phyloP scores from a whole-genome alignment of 306 rosid species.

The Fagus crenata region DNA sequence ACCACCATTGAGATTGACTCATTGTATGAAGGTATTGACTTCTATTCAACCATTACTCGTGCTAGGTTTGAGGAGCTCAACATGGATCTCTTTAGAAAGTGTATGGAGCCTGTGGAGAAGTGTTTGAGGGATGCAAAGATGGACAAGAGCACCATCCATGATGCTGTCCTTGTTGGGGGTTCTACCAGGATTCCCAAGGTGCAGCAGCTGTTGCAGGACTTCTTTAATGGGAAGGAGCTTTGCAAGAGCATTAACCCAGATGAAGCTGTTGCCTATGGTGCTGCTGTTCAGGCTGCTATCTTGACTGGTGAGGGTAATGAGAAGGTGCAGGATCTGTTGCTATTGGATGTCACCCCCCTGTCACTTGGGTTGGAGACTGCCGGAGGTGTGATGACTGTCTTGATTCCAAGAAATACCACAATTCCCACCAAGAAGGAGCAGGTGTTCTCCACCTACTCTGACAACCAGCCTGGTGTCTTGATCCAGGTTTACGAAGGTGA shows the following conservation, averaged over 20 bases:
- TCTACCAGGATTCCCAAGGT: constrained; percentile 81
- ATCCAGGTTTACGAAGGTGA: constrained; percentile 83
- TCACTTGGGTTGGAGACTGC: constrained; percentile 70
- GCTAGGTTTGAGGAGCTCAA: constrained; percentile 80
- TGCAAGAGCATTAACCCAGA: constrained; percentile 78
- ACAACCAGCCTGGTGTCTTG: constrained; percentile 74
- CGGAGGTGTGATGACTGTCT: constrained; percentile 77
- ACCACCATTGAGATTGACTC: constrained; percentile 81
- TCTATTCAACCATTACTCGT: constrained; percentile 64
- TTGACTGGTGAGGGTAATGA: constrained; percentile 77
- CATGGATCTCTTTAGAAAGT: constrained; percentile 72
- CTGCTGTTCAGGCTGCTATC: constrained; percentile 73
- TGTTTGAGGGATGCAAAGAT: constrained; percentile 74
- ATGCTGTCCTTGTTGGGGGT: constrained; percentile 81
- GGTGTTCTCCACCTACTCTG: constrained; percentile 66
- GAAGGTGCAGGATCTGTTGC: constrained; percentile 71
- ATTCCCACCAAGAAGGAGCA: constrained; percentile 80
- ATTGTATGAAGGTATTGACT: constrained; percentile 68
- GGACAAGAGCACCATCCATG: constrained; percentile 73
- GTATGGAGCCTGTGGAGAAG: constrained; percentile 82
- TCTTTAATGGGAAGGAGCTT: constrained; percentile 74
- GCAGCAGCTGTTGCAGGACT: constrained; percentile 72
- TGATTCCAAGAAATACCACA: constrained; percentile 71
- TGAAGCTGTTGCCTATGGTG: constrained; percentile 81
- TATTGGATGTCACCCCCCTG: constrained; percentile 69